Percentiles rank a stretch among this genome's conserved stretches.
phyloP scores from a whole-genome alignment of 345 rosid genomes.

The Triadica sebifera region DNA sequence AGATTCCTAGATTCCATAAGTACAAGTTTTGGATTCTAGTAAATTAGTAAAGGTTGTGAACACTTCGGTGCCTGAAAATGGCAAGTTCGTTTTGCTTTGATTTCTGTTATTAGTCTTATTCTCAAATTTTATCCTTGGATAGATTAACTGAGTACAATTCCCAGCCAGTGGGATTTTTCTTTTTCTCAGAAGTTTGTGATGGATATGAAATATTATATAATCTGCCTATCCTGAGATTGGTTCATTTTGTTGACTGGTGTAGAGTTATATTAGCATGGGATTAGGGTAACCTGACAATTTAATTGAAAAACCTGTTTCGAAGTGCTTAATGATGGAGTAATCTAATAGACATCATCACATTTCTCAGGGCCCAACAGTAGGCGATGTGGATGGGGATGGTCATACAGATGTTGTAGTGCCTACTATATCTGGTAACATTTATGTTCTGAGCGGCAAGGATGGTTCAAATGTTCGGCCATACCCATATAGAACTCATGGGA shows the following conservation, averaged over 20 bases:
- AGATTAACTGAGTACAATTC: no score
- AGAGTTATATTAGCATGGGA: not conserved
- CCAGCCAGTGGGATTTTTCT: no score
- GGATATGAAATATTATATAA: no score
- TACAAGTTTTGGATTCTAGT: no score
- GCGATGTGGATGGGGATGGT: conserved; percentile 98
- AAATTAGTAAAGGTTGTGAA: no score
- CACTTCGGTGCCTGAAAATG: no score
- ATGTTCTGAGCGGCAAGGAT: conserved; percentile 93
- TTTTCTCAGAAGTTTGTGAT: no score
- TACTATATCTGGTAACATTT: conserved; percentile 84
- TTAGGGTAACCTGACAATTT: not conserved
- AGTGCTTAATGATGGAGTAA: conserved; percentile 13
- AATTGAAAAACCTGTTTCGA: not conserved
- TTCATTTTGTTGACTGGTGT: not conserved
- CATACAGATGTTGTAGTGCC: conserved; percentile 91
- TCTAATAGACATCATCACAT: conserved; percentile 25
- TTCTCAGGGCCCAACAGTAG: conserved; percentile 78
- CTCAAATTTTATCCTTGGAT: no score
- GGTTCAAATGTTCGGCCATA: conserved; percentile 83
- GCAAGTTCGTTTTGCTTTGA: no score
- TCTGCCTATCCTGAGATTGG: no score
- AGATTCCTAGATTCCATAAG: no score
- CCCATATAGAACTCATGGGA: conserved; percentile 97
- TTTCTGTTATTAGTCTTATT: no score